These are phyloP conservation scores for Fusarium sacchari DNA, from an alignment of 2,329 filamentous ascomycete genomes.

Conservation along the genomic window DNA sequence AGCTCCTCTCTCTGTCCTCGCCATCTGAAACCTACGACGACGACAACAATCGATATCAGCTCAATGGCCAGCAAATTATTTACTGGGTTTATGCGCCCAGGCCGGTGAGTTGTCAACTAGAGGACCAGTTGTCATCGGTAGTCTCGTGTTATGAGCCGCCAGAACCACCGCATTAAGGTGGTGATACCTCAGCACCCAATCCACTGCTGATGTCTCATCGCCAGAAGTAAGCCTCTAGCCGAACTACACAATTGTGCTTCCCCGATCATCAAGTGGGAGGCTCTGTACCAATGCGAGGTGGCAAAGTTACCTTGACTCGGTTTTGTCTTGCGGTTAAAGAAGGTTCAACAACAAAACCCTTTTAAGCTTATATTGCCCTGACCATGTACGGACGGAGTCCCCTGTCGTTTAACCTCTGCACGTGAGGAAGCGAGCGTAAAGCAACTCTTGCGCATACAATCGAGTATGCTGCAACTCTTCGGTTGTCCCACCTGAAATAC, in stretches of 20 bases:
- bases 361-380: constrained; percentile 45
- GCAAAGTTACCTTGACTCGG: constrained; percentile 17
- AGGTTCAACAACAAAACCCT: constrained; percentile 13
- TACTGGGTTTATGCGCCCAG: constrained; percentile 1
- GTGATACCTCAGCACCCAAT: constrained; percentile 34
- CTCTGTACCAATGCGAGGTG: background rate
- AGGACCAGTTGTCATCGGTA: background rate
- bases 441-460: background rate
- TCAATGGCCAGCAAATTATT: background rate
- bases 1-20: constrained; percentile 16
- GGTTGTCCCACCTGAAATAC: constrained; percentile 17
- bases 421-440: constrained; percentile 15
- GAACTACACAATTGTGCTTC: constrained; percentile 26
- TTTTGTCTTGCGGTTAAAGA: constrained; percentile 18
- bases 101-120: constrained; percentile 7
- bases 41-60: background rate
- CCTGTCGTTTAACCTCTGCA: constrained; percentile 5
- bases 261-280: constrained; percentile 5
- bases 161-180: constrained; percentile 27
- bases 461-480: background rate
- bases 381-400: constrained; percentile 9
- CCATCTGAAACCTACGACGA: background rate
- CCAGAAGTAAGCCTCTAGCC: constrained; percentile 29
- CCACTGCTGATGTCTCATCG: constrained; percentile 25
- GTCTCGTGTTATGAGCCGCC: constrained; percentile 23